A percentile compares a stretch with the other conserved stretches of the same genome.
Evolutionary conservation across 495 filamentous ascomycete species (phyloP).

Genomic region (Xylaria flabelliformis): DNA sequence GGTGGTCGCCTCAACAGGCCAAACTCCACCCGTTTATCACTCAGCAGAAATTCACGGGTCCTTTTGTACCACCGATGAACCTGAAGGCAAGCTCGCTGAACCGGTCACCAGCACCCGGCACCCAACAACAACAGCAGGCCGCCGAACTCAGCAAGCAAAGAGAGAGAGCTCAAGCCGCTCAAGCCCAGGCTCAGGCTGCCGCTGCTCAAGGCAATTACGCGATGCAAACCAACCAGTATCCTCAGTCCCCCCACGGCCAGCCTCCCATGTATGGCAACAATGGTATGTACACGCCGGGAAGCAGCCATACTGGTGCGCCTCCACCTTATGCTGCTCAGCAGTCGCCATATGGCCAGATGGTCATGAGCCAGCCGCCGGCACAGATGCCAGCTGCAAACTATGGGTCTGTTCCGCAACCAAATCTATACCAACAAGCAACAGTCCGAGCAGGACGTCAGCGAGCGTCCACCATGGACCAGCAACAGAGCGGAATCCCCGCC

Average conservation of each 20-base stretch:
- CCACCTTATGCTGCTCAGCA: conserved; percentile 82
- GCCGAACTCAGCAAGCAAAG: conserved; percentile 91
- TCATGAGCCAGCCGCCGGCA: conserved; percentile 67
- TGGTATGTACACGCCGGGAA: conserved; percentile 75
- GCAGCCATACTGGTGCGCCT: conserved; percentile 70
- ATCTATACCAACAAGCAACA: conserved; percentile 86
- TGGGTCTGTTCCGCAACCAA: conserved; percentile 59
- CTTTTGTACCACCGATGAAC: conserved; percentile 98
- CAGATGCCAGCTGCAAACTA: conserved; percentile 77
- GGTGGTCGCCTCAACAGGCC: conserved; percentile 98
- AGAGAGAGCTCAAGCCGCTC: conserved; percentile 71
- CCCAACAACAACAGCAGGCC: conserved; percentile 94
- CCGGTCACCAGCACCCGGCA: conserved; percentile 91
- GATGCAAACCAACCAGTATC: conserved; percentile 52
- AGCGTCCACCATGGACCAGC: conserved; percentile 94
- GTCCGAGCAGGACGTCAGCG: conserved; percentile 84
- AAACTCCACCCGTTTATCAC: conserved; percentile 99
- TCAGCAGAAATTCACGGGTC: conserved; percentile 94
- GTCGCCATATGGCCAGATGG: conserved; percentile 76
- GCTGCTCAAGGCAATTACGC: conserved; percentile 60
- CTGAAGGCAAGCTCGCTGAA: conserved; percentile 81
- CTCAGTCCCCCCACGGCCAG: conserved; percentile 47
- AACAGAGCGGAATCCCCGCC: conserved; percentile 87
- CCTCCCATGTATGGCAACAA: conserved; percentile 77
- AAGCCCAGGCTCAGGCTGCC: conserved; percentile 58